These are phyloP conservation scores for Cucumis hystrix DNA, from an alignment of 306 rosid species.

Conservation along the genomic window DNA sequence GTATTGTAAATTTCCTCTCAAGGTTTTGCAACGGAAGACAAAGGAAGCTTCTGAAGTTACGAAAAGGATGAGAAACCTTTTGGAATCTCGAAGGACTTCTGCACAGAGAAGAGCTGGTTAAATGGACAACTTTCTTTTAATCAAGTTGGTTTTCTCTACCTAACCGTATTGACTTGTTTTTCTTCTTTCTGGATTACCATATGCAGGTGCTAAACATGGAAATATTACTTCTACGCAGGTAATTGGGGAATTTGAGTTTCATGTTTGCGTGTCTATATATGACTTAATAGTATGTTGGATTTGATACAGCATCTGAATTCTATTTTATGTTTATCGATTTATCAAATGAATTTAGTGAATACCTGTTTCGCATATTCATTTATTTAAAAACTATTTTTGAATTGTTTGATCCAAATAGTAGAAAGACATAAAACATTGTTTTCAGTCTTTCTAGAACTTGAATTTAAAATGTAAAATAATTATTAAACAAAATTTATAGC, in stretches of 20 bases:
- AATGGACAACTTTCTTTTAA: neutral
- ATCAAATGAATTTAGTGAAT: neutral
- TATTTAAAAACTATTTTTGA: too few relatives aligned
- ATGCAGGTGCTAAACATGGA: slow-evolving; percentile 47
- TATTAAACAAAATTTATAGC: neutral
- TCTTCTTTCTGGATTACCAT: slow-evolving; percentile 9
- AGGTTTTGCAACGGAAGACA: slow-evolving; percentile 91
- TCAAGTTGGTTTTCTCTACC: neutral
- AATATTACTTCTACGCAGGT: slow-evolving; percentile 42
- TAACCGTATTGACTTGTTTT: neutral
- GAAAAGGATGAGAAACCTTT: slow-evolving; percentile 47
- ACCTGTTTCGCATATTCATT: too few relatives aligned
- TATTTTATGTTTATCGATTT: too few relatives aligned
- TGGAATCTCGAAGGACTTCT: slow-evolving; percentile 51
- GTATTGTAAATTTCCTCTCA: neutral
- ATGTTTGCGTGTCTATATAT: neutral
- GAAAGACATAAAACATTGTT: too few relatives aligned
- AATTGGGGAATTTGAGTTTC: slow-evolving; percentile 15
- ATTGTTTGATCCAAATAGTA: neutral
- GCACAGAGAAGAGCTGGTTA: slow-evolving; percentile 39
- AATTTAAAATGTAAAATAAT: too few relatives aligned
- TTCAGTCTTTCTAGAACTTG: neutral
- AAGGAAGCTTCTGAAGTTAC: slow-evolving; percentile 65
- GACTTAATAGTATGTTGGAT: neutral
- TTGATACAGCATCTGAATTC: too few relatives aligned